Conservation (phyloP, 1,284 basidiomycete genomes). For the Thecaphora frezii region DNA sequence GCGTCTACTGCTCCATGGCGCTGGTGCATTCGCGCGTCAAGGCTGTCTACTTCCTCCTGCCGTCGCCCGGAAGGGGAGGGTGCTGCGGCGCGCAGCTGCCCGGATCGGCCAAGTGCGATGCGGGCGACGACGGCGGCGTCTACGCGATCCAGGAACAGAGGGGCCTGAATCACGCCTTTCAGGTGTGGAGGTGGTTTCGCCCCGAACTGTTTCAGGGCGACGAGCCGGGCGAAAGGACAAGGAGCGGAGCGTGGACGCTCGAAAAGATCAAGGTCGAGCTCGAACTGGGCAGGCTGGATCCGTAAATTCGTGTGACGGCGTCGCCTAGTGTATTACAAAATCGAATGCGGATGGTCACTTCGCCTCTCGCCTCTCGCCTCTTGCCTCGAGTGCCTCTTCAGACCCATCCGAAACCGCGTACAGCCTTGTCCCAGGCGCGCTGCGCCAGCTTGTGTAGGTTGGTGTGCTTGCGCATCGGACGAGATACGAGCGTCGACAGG, state of each 20-base stretch:
- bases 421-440: not conserved
- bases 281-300: constrained; percentile 25
- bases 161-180: constrained; percentile 60
- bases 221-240: too few relatives aligned
- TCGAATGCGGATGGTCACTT: not conserved
- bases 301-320: too few relatives aligned
- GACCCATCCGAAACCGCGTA: not conserved
- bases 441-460: not conserved
- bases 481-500: not conserved
- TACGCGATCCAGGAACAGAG: constrained; percentile 61
- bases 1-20: constrained; percentile 55
- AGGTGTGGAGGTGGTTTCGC: constrained; percentile 59
- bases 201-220: not conserved
- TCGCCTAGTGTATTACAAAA: not conserved
- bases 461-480: not conserved
- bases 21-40: constrained; percentile 52
- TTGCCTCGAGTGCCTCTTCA: too few relatives aligned
- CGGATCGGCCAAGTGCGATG: constrained; percentile 10
- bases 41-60: constrained; percentile 46
- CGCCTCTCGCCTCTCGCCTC: too few relatives aligned
- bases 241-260: not conserved
- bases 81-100: constrained; percentile 42
- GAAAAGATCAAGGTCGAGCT: constrained; percentile 10
- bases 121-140: constrained; percentile 43
- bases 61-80: constrained; percentile 42